phyloP scores from a whole-genome alignment of 495 filamentous ascomycete genomes.

The Clohesyomyces aquaticus region DNA sequence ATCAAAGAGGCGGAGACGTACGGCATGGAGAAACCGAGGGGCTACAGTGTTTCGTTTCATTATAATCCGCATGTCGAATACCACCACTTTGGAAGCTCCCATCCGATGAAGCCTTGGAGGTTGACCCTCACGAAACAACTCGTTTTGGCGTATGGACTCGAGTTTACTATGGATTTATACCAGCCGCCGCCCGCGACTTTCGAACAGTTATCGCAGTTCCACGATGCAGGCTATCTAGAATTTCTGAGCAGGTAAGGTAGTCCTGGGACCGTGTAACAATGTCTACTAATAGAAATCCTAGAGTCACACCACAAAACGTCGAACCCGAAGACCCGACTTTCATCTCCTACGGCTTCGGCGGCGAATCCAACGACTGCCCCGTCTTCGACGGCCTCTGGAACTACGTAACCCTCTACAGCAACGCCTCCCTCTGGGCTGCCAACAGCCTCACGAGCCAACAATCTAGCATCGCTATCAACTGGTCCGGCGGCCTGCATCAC shows the following conservation, averaged over 20 bases:
- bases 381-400: constrained; percentile 95
- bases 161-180: constrained; percentile 94
- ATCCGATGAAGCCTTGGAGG: constrained; percentile 99
- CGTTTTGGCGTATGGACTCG: constrained; percentile 91
- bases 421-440: constrained; percentile 87
- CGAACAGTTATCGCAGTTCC: constrained; percentile 86
- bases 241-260: constrained; percentile 67
- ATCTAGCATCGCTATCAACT: constrained; percentile 95
- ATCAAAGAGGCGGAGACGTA: constrained; percentile 68
- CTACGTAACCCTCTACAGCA: constrained; percentile 92
- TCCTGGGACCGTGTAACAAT: too few species aligned
- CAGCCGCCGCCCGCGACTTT: constrained; percentile 76
- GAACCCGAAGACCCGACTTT: constrained; percentile 49
- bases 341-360: constrained; percentile 76
- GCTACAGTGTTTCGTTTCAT: constrained; percentile 86
- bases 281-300: constrained; percentile 34
- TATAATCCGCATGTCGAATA: constrained; percentile 93
- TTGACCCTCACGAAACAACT: constrained; percentile 93
- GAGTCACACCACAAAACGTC: constrained; percentile 51
- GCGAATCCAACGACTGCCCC: constrained; percentile 75
- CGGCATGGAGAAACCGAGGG: constrained; percentile 75
- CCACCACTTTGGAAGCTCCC: constrained; percentile 91
- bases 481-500: constrained; percentile 98
- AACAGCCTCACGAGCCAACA: constrained; percentile 83
- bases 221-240: constrained; percentile 85